Evolutionary conservation across 257 asterid genomes (phyloP).

Genomic region (Primulina tabacum): DNA sequence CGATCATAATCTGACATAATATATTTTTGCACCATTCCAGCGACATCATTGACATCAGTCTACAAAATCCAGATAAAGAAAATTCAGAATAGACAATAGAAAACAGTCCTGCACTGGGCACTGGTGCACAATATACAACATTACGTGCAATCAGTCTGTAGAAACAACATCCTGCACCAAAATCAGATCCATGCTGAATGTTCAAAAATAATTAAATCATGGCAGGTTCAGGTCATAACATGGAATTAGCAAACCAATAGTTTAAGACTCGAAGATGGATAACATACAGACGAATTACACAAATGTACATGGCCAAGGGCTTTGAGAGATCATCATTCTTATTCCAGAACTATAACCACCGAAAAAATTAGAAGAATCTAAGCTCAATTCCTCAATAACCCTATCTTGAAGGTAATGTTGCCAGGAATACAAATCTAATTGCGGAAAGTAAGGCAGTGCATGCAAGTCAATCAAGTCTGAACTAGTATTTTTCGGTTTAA

Average conservation of each 20-base stretch:
- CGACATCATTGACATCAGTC: constrained; percentile 72
- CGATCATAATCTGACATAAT: constrained; percentile 69
- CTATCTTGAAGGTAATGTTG: too few relatives aligned
- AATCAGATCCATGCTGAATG: neutral
- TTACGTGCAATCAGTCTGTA: neutral
- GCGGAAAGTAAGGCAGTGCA: too few relatives aligned
- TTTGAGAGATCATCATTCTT: neutral
- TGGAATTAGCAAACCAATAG: constrained; percentile 24
- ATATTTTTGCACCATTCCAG: constrained; percentile 59
- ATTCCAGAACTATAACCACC: constrained; percentile 14
- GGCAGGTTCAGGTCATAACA: constrained; percentile 7
- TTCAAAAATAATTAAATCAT: neutral
- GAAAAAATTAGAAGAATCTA: too few relatives aligned
- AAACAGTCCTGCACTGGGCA: constrained; percentile 19
- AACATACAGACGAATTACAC: constrained; percentile 3
- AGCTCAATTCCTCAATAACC: too few relatives aligned
- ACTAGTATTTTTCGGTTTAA: constrained; percentile 14
- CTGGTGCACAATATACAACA: constrained; percentile 13
- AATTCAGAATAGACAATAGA: constrained; percentile 22
- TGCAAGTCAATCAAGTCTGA: neutral
- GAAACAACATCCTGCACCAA: too few relatives aligned
- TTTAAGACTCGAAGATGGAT: constrained; percentile 9
- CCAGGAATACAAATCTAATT: too few relatives aligned
- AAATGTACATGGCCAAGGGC: neutral
- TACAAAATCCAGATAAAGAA: constrained; percentile 31